phyloP scores from a whole-genome alignment of 2,329 filamentous ascomycete genomes.

The Didymella keratinophila region DNA sequence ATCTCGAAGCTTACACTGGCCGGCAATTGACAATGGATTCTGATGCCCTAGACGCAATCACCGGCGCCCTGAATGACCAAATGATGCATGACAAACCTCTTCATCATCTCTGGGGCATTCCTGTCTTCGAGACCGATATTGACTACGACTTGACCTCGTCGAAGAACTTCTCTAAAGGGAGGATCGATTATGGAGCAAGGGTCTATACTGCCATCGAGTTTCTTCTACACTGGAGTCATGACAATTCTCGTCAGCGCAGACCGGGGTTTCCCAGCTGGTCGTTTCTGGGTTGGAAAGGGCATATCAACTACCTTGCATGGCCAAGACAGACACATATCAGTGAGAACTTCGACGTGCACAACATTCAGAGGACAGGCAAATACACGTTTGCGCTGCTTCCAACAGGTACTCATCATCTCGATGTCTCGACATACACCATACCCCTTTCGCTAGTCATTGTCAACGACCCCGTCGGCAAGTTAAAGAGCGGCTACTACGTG shows the following conservation, averaged over 20 bases:
- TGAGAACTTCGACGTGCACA: neutral
- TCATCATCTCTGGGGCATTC: slow-evolving; percentile 3
- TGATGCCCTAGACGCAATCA: slow-evolving; percentile 1
- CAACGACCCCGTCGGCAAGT: too few species aligned
- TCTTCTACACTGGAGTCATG: too few species aligned
- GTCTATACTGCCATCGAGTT: too few species aligned
- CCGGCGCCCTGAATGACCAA: neutral
- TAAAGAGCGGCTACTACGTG: too few species aligned
- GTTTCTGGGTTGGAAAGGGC: neutral
- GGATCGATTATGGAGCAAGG: too few species aligned
- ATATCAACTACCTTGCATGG: neutral
- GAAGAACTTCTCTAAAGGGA: too few species aligned
- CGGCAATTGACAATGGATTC: neutral
- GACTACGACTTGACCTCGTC: too few species aligned
- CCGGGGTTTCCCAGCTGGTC: too few species aligned
- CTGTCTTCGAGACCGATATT: too few species aligned
- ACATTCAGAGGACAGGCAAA: neutral
- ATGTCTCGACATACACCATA: neutral
- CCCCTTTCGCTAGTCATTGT: neutral
- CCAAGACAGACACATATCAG: neutral
- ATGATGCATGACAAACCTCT: neutral
- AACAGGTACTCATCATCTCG: neutral
- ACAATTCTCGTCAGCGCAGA: too few species aligned
- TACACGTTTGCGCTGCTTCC: neutral
- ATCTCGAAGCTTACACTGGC: slow-evolving; percentile 1